Percentiles rank a stretch among this genome's conserved stretches.
These are phyloP conservation scores for Apiospora malaysiana DNA, from an alignment of 2,329 filamentous ascomycete species.

Conservation along the genomic window DNA sequence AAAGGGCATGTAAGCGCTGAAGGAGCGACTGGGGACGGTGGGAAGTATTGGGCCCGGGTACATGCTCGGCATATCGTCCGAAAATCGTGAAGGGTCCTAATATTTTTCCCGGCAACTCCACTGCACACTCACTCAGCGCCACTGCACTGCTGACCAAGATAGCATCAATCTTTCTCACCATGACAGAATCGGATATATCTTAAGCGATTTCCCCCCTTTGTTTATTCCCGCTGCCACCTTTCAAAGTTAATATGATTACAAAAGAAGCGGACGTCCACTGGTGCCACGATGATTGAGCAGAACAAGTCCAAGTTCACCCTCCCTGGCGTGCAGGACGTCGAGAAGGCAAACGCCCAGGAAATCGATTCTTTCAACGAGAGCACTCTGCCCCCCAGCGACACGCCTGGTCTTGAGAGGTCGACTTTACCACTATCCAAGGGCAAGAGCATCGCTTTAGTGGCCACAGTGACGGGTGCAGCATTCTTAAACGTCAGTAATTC, in stretches of 20 bases:
- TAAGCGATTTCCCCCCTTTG: not conserved
- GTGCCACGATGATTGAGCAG: not conserved
- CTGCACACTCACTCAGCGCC: not conserved
- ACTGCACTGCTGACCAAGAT: not conserved
- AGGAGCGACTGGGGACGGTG: not conserved
- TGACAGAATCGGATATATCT: not conserved
- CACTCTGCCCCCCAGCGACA: not conserved
- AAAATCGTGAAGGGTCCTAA: not conserved
- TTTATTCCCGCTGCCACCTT: not conserved
- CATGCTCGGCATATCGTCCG: not conserved
- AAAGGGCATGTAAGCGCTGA: not conserved
- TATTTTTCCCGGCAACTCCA: not conserved
- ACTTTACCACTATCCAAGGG: slow-evolving; percentile 52
- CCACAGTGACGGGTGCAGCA: slow-evolving; percentile 59
- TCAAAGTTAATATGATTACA: not conserved
- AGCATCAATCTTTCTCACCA: not conserved
- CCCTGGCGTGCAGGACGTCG: not conserved
- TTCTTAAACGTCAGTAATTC: slow-evolving; percentile 56
- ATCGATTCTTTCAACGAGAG: not conserved
- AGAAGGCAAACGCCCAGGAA: not conserved
- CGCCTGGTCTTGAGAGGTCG: slow-evolving; percentile 24
- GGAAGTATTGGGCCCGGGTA: not conserved
- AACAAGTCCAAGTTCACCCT: too few species aligned
- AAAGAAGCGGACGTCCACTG: not conserved
- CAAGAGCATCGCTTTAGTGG: slow-evolving; percentile 60